Conservation (phyloP, 257 asterid species). For the Solanum lycopersicoides region DNA sequence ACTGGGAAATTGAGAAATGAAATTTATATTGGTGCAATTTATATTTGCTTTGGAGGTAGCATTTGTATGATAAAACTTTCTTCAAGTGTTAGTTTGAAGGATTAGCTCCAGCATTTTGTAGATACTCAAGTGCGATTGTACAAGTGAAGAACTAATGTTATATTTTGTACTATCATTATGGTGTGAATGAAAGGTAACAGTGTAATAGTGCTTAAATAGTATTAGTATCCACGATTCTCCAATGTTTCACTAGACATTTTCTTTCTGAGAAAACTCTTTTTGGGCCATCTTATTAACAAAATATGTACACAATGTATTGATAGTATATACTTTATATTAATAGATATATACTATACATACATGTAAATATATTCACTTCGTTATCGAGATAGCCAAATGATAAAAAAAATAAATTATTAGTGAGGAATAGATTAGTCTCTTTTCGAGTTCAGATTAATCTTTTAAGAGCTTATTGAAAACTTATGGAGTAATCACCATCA, state of each 20-base stretch:
- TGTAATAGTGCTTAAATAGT: neutral
- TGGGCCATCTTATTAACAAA: neutral
- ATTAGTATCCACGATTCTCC: neutral
- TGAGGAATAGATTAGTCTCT: neutral
- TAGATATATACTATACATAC: no score
- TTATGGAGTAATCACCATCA: no score
- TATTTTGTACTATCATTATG: neutral
- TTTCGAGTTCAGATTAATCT: neutral
- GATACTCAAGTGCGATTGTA: neutral
- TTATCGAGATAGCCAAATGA: neutral
- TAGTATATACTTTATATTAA: no score
- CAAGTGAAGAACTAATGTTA: neutral
- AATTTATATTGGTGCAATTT: neutral
- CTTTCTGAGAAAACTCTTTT: neutral
- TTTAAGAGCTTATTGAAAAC: neutral
- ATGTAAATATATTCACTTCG: neutral
- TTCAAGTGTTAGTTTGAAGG: neutral
- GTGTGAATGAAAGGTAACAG: neutral
- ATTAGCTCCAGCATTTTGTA: neutral
- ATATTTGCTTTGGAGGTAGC: neutral
- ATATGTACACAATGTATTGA: neutral
- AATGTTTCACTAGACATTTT: neutral
- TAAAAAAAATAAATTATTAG: neutral
- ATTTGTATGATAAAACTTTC: neutral
- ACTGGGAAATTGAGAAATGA: neutral